phyloP scores from a whole-genome alignment of 257 asterid genomes.

The Nicotiana obtusifolia region DNA sequence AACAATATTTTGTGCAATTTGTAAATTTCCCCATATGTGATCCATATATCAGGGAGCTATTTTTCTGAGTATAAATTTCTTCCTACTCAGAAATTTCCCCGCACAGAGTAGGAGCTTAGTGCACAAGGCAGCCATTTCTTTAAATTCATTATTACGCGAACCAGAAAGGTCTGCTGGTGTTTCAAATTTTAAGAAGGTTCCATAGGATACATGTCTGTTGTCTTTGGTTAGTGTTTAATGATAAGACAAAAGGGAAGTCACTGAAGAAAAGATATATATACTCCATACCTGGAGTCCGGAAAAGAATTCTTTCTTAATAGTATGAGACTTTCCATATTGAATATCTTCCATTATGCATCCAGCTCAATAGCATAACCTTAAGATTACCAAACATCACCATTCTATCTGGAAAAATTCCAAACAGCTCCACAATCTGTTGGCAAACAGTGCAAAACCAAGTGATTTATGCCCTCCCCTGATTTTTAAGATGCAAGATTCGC shows the following conservation, averaged over 20 bases:
- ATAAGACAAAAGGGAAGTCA: neutral
- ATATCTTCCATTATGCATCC: neutral
- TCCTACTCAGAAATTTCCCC: too few species aligned
- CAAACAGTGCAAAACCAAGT: neutral
- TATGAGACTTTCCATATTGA: neutral
- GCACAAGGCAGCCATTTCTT: too few species aligned
- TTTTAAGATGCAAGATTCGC: neutral
- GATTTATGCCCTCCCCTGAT: neutral
- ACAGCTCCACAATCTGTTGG: neutral
- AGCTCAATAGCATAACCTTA: conserved; percentile 1
- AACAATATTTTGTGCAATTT: neutral
- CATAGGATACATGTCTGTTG: neutral
- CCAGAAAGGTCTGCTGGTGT: neutral
- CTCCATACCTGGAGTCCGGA: conserved; percentile 2
- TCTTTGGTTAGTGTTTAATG: neutral
- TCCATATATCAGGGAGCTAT: neutral
- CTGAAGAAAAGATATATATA: neutral
- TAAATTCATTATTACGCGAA: neutral
- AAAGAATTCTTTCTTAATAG: neutral
- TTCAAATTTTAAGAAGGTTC: neutral
- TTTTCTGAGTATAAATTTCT: neutral
- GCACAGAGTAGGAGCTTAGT: too few species aligned
- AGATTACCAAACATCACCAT: neutral
- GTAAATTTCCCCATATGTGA: neutral
- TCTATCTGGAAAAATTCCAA: neutral